Conservation (phyloP, 768 basidiomycete genomes). For the Ramaria sp. region DNA sequence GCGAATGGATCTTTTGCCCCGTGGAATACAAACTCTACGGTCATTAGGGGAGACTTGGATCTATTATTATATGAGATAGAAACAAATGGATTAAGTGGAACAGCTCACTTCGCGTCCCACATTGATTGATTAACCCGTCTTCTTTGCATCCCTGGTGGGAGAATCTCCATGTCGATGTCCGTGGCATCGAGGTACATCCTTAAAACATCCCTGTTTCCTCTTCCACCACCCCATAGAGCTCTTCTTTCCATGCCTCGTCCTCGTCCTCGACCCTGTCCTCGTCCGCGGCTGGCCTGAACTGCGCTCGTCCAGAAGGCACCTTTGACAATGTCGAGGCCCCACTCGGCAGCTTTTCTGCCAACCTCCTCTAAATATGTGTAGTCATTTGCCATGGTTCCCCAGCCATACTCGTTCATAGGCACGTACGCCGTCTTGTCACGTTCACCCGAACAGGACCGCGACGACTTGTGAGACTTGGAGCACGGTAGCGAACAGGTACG, state of each 20-base stretch:
- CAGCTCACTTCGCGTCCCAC: conserved; percentile 69
- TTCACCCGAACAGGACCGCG: conserved; percentile 52
- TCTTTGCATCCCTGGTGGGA: conserved; percentile 77
- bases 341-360: conserved; percentile 59
- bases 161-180: conserved; percentile 65
- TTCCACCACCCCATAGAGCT: conserved; percentile 17
- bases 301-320: conserved; percentile 37
- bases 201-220: conserved; percentile 50
- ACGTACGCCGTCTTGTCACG: conserved; percentile 67
- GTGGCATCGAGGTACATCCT: conserved; percentile 54
- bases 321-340: conserved; percentile 59
- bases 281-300: conserved; percentile 14
- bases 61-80: conserved; percentile 25
- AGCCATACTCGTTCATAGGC: conserved; percentile 73
- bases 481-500: conserved; percentile 67
- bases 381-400: conserved; percentile 84
- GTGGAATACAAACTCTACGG: conserved; percentile 63
- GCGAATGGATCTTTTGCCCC: conserved; percentile 36
- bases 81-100: conserved; percentile 6
- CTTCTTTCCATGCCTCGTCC: conserved; percentile 20
- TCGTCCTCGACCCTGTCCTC: conserved; percentile 17
- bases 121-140: conserved; percentile 68
- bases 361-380: conserved; percentile 81
- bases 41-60: conserved; percentile 54
- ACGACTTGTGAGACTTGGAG: conserved; percentile 54